These are phyloP conservation scores for Vicia sativa DNA, from an alignment of 306 rosid genomes.

Conservation along the genomic window DNA sequence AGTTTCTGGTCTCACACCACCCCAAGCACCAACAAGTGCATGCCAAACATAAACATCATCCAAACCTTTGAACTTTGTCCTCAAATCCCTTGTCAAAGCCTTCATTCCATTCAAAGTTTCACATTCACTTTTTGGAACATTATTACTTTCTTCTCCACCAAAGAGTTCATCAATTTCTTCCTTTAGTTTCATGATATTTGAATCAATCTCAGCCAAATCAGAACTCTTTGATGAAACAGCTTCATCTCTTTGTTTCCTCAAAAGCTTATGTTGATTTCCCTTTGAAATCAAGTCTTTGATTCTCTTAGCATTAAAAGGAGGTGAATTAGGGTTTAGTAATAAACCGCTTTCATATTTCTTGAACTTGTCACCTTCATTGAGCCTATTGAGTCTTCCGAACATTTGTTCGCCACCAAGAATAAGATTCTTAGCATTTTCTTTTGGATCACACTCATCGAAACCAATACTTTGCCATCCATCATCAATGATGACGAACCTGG, in stretches of 20 bases:
- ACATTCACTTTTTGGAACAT: slow-evolving; percentile 8
- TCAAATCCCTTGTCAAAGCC: slow-evolving; percentile 78
- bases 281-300: slow-evolving; percentile 52
- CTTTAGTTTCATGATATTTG: slow-evolving; percentile 45
- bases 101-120: slow-evolving; percentile 54
- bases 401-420: slow-evolving; percentile 77
- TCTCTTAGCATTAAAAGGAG: slow-evolving; percentile 63
- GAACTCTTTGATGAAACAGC: slow-evolving; percentile 43
- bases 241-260: slow-evolving; percentile 36
- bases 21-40: slow-evolving; percentile 85
- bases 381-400: slow-evolving; percentile 69
- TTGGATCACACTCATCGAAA: slow-evolving; percentile 56
- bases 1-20: slow-evolving; percentile 81
- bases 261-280: slow-evolving; percentile 64
- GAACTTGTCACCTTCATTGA: slow-evolving; percentile 73
- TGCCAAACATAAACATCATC: slow-evolving; percentile 86
- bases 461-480: slow-evolving; percentile 95
- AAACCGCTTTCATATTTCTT: slow-evolving; percentile 61
- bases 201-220: slow-evolving; percentile 43
- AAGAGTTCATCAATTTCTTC: slow-evolving; percentile 58
- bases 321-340: slow-evolving; percentile 55
- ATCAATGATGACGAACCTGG: slow-evolving; percentile 76
- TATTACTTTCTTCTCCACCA: slow-evolving; percentile 43
- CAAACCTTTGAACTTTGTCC: slow-evolving; percentile 60
- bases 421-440: slow-evolving; percentile 60